A percentile compares a stretch with the other conserved stretches of the same genome.
Conservation (phyloP, 2,329 filamentous ascomycete genomes). For the Colletotrichum noveboracense region DNA sequence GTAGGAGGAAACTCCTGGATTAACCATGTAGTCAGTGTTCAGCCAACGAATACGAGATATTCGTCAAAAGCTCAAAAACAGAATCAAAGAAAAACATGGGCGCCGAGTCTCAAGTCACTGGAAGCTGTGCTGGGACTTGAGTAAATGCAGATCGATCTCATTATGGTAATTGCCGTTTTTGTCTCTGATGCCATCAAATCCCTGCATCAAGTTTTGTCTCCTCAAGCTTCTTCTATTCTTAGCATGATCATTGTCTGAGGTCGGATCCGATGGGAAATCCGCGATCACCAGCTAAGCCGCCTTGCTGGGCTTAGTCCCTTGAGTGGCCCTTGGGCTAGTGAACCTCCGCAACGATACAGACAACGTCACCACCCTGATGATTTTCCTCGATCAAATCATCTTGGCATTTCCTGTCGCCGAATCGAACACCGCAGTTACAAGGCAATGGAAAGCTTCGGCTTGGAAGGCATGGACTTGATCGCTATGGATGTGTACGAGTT, state of each 20-base stretch:
- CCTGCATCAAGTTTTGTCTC: background rate
- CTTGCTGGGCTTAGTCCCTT: conserved; percentile 43
- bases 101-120: background rate
- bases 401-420: background rate
- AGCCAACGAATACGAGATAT: background rate
- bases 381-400: background rate
- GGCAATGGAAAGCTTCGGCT: rapidly evolving
- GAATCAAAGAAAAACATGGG: background rate
- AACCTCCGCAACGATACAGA: conserved; percentile 55
- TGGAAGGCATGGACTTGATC: background rate
- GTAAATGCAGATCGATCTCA: background rate
- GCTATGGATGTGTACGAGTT: background rate
- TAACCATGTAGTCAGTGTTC: background rate
- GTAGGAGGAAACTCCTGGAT: background rate
- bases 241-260: background rate
- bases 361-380: conserved; percentile 45
- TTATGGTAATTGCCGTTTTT: background rate
- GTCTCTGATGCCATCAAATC: background rate
- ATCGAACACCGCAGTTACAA: background rate
- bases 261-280: background rate
- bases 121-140: background rate
- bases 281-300: background rate
- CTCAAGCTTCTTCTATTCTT: background rate
- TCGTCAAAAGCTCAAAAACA: background rate
- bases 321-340: conserved; percentile 61